phyloP scores from a whole-genome alignment of 306 rosid species.

The Cucurbita argyrosperma region DNA sequence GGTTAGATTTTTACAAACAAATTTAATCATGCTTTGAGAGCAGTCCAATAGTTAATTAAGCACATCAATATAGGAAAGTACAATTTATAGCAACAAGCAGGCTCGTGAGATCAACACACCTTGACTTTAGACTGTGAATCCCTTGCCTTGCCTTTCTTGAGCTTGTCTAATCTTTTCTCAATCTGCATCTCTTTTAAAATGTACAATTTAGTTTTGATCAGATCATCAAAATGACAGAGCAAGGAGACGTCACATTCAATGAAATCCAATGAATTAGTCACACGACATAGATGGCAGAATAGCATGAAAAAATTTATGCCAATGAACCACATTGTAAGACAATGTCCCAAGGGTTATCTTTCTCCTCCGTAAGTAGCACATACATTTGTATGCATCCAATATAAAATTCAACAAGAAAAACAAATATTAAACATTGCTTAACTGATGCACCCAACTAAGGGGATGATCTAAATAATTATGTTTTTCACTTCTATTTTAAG shows the following conservation, averaged over 20 bases:
- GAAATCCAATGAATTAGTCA: neutral
- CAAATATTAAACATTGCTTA: neutral
- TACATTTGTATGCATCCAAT: neutral
- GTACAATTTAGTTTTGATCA: constrained; percentile 26
- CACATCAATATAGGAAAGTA: neutral
- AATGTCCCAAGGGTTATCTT: neutral
- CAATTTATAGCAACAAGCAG: neutral
- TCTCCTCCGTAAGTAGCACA: neutral
- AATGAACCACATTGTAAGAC: neutral
- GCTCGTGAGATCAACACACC: constrained; percentile 20
- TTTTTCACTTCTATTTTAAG: neutral
- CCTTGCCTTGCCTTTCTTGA: constrained; percentile 74
- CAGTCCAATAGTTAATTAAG: neutral
- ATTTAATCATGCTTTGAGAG: neutral
- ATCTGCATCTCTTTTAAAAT: constrained; percentile 67
- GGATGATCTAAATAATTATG: neutral
- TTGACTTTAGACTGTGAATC: constrained; percentile 73
- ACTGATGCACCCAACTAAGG: neutral
- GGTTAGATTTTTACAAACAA: neutral
- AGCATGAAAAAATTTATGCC: neutral
- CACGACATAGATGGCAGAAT: neutral
- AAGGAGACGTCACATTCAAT: neutral
- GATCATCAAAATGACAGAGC: neutral
- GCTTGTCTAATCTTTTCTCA: constrained; percentile 84
- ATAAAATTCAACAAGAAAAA: neutral